Evolutionary conservation across 2,329 filamentous ascomycete genomes (phyloP), one percentile per base, ranked within the genome.

Genomic region (Pseudogymnoascus sp.): DNA sequence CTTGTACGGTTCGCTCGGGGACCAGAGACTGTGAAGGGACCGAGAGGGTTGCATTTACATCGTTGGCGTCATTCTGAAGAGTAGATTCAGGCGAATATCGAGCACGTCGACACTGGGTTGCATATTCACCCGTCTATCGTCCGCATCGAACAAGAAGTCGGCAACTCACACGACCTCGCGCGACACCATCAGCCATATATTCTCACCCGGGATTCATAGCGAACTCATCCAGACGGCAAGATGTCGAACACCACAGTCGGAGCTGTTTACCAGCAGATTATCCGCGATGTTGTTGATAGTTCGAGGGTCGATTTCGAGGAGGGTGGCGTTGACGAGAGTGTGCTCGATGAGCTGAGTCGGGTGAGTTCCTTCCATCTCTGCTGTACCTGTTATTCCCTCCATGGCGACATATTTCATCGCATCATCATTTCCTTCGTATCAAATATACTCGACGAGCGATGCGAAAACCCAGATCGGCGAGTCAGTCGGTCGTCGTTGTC

Each of bases 241-340:
- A 74, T 74, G 72, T 70, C 69, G 64, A 70, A 70, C 63, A 69
- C 67, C 16, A 69, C 71, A 28, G 68, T 68, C 61, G 95, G 95
- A 71, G 78, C 80, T 68, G 88, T 97, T 72, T 99, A 97, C 77
- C 81, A 87, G 76, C 79, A 82, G 71, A 87, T 90, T 75, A 90
- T 90, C 73, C 81, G 88, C 66, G 91, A 95, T 78, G 92, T 99
- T 74, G 91, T 97, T 76, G 88, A 93, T 70, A 89, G 90, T 69
- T 97, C 93, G 72, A 85, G 90, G 72, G 90, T 93, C 72, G 95
- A 97, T 77, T 97, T 99, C 75, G 95, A 99, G 76, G 95, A 99
- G 78, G 91, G 89, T 70, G 95, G 95, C 71, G 89, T 97, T 67
- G 91, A 96, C 71, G 89, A 93, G 75, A 81, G 85, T 69, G 93